A percentile compares a stretch with the other conserved stretches of the same genome.
These are phyloP conservation scores for Puccinia polysora DNA, from an alignment of 1,284 basidiomycete genomes.

Conservation along the genomic window DNA sequence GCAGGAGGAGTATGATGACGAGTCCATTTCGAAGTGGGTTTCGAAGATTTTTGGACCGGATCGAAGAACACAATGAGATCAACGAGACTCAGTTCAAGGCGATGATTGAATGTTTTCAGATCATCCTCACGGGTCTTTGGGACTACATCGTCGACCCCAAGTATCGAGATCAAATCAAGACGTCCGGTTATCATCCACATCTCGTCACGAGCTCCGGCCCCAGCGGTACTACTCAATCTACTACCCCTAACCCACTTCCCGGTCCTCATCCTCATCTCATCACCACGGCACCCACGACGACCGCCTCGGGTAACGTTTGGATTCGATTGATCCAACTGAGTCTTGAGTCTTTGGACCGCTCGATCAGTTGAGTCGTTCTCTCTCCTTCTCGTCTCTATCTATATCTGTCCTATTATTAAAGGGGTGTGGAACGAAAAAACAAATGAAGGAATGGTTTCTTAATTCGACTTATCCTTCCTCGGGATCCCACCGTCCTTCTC, in stretches of 20 bases:
- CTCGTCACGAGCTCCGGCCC: neutral
- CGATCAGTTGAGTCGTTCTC: slow-evolving; percentile 11
- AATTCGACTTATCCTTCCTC: neutral
- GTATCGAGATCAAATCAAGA: neutral
- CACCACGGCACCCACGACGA: neutral
- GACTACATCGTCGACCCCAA: slow-evolving; percentile 5
- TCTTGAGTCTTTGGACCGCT: neutral
- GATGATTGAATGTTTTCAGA: slow-evolving; percentile 1
- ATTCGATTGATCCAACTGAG: slow-evolving; percentile 11
- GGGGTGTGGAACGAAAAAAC: too few relatives aligned
- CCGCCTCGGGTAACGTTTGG: slow-evolving; percentile 14
- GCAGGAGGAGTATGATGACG: neutral
- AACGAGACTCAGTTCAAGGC: slow-evolving; percentile 8
- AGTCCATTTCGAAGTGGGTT: neutral
- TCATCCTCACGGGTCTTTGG: neutral
- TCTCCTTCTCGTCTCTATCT: neutral
- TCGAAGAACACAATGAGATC: neutral
- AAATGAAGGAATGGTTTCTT: neutral
- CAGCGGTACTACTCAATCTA: neutral
- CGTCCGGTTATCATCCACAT: neutral
- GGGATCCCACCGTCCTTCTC: neutral
- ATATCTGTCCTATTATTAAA: too few relatives aligned
- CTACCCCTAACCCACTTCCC: neutral
- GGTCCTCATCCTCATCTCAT: neutral
- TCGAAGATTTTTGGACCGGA: neutral